Evolutionary conservation across 768 basidiomycete genomes (phyloP), one percentile per base, ranked within the genome.

Genomic region (Leccinum fibrillosum): DNA sequence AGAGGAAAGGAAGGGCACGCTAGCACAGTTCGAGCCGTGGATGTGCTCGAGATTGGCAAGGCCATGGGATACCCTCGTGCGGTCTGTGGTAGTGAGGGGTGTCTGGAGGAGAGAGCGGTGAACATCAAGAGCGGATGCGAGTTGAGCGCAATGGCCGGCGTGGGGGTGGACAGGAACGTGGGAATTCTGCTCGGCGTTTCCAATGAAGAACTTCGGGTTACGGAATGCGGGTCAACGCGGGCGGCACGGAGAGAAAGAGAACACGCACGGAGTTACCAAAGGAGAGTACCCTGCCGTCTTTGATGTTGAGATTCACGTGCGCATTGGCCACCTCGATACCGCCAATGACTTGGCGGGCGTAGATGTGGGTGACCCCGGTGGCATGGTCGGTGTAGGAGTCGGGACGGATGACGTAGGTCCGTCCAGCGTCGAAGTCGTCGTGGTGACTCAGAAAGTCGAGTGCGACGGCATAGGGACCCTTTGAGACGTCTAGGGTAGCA

Each of bases 221-320:
- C 44, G 55, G 34, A 45, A 56, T 13, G 1, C 54, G 61, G 52
- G 51, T 63, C 54, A 63, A 30, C 26, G 30, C n/a, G 26, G 49
- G 47, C 44, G 59, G 56, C 47, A 54, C 62, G 35, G 35, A 49
- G 3, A 5, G 26, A 39, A 11, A 1, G 6, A 21, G 45, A 23
- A 57, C 17, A 79, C 88, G 60, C 64, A 92, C 91, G 62, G 92
- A 94, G 69, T 88, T 89, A 48, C 94, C 94, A 65, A 87, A 92
- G 1, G 92, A 94, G 49, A 98, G 68, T 19, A 98, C 82, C 64
- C 81, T 75, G 47, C 92, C 94, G 55, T 90, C 82, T 74, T 87
- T 87, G 73, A 98, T 78, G 77, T 98, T 97, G 69, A 99, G 75
- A 72, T 98, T 98, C 77, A 97, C 84, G 73, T 97, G 89, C 28